A percentile compares a stretch with the other conserved stretches of the same genome.
These are phyloP conservation scores for Akebia trifoliata DNA, from an alignment of 164 flowering plant genomes.

Conservation along the genomic window DNA sequence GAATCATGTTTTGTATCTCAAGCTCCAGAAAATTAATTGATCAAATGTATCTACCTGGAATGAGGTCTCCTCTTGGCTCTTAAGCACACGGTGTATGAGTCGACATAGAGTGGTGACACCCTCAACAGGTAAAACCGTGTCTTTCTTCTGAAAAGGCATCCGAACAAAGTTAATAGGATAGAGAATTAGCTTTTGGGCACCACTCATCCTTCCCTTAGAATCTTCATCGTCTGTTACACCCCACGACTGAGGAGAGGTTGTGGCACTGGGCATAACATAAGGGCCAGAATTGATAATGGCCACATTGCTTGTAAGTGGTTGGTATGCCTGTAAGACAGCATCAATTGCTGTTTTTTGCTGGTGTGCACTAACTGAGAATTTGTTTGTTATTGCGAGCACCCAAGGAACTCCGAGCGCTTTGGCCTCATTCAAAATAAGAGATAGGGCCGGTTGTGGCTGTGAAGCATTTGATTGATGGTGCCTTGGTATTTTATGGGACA, in stretches of 20 bases:
- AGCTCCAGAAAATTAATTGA: background rate
- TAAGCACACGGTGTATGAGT: slow-evolving; percentile 64
- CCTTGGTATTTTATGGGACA: slow-evolving; percentile 80
- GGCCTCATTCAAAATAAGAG: slow-evolving; percentile 76
- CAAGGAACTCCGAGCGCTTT: slow-evolving; percentile 89
- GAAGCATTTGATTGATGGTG: slow-evolving; percentile 35
- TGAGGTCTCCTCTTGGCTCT: slow-evolving; percentile 67
- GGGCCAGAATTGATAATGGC: slow-evolving; percentile 82
- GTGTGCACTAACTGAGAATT: slow-evolving; percentile 91
- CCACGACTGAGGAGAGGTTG: slow-evolving; percentile 43
- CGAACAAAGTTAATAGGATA: slow-evolving; percentile 64
- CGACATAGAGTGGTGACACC: slow-evolving; percentile 66
- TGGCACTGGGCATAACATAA: slow-evolving; percentile 60
- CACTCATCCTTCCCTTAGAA: slow-evolving; percentile 30
- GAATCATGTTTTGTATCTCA: background rate
- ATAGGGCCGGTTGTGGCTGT: slow-evolving; percentile 64
- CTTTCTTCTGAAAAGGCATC: slow-evolving; percentile 72
- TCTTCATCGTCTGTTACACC: slow-evolving; percentile 25
- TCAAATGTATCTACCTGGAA: slow-evolving; percentile 48
- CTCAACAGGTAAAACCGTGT: slow-evolving; percentile 64
- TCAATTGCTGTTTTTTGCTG: slow-evolving; percentile 71
- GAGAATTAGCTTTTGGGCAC: slow-evolving; percentile 41
- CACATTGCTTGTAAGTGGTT: slow-evolving; percentile 56
- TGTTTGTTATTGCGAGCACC: slow-evolving; percentile 93
- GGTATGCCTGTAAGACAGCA: slow-evolving; percentile 69